Percentiles rank a stretch among this genome's conserved stretches.
These are phyloP conservation scores for slime mould (Dictyostelium discoideum) DNA, from an alignment of 78 protist genomes.

Conservation along the genomic window DNA sequence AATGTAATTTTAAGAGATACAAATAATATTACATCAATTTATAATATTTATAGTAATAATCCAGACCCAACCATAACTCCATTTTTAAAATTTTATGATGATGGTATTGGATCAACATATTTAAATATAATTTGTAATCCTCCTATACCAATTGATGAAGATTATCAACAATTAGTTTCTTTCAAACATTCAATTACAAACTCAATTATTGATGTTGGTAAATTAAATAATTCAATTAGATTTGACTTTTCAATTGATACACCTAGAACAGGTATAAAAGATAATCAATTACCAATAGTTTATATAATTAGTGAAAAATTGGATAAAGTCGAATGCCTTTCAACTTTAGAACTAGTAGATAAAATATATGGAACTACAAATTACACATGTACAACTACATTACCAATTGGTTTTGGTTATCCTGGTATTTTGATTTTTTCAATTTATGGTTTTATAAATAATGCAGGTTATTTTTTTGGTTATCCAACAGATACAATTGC, in stretches of 20 bases:
- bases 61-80: neutral
- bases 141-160: neutral
- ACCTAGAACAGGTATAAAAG: neutral
- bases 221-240: neutral
- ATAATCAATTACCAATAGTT: neutral
- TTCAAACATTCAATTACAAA: neutral
- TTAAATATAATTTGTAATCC: neutral
- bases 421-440: neutral
- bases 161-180: neutral
- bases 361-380: neutral
- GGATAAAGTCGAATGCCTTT: neutral
- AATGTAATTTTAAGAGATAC: neutral
- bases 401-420: neutral
- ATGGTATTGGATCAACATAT: neutral
- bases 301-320: neutral
- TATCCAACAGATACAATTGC: neutral
- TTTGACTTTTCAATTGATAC: neutral
- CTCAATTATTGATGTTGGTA: neutral
- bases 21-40: neutral
- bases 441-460: neutral
- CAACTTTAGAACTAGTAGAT: neutral
- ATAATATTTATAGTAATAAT: neutral
- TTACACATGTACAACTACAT: neutral
- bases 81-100: neutral
- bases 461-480: neutral